Conservation (phyloP, 441 rosid genomes). For the Populus hybrid region DNA sequence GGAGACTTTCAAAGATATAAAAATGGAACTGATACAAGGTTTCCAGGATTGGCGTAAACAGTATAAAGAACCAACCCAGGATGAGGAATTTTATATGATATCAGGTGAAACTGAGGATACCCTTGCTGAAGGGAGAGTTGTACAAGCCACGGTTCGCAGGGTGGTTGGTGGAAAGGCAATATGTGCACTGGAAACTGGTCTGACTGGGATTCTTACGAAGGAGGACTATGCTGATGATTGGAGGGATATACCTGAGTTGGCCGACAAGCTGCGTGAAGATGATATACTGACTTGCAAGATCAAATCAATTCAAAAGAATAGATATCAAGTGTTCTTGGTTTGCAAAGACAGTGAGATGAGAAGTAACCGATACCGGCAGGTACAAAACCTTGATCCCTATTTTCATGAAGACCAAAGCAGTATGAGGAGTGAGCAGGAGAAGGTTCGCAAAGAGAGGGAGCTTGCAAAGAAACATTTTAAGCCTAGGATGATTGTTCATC, state of each 20-base stretch:
- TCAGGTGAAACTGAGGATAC: constrained; percentile 95
- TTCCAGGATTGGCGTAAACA: constrained; percentile 87
- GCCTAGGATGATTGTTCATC: constrained; percentile 96
- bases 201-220: constrained; percentile 77
- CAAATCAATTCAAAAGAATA: constrained; percentile 74
- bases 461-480: constrained; percentile 91
- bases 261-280: constrained; percentile 83
- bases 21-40: constrained; percentile 76
- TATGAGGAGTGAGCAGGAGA: constrained; percentile 69
- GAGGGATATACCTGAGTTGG: constrained; percentile 68
- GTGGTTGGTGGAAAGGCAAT: constrained; percentile 76
- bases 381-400: constrained; percentile 56
- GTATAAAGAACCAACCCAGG: constrained; percentile 80
- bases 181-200: constrained; percentile 80
- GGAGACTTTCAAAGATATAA: constrained; percentile 69
- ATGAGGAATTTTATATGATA: constrained; percentile 89
- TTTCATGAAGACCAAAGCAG: constrained; percentile 73
- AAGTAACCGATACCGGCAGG: constrained; percentile 49
- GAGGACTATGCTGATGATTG: constrained; percentile 94
- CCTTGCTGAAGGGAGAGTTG: constrained; percentile 85
- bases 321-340: constrained; percentile 78
- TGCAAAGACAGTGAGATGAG: constrained; percentile 90
- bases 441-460: constrained; percentile 87
- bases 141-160: constrained; percentile 84
- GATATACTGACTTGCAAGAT: constrained; percentile 89